These are phyloP conservation scores for Cercospora nicotianae DNA, from an alignment of 2,329 filamentous ascomycete genomes.

Conservation along the genomic window DNA sequence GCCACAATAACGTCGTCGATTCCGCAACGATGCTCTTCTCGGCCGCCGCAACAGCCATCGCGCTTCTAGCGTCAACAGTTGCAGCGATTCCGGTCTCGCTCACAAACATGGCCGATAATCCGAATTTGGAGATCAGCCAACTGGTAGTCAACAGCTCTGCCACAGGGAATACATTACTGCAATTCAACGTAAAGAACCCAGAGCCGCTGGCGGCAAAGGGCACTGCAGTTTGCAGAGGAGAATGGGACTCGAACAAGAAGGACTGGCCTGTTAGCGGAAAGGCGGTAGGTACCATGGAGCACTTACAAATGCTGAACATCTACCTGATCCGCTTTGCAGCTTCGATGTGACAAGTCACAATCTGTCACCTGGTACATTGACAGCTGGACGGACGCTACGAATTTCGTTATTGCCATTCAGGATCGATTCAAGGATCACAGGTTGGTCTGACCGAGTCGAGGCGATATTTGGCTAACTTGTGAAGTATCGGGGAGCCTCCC, in stretches of 20 bases:
- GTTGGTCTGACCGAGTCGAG: constrained; percentile 24
- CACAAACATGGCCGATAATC: constrained; percentile 18
- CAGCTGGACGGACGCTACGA: constrained; percentile 19
- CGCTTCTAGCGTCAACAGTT: constrained; percentile 3
- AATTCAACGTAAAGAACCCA: constrained; percentile 35
- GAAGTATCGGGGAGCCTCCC: constrained; percentile 35
- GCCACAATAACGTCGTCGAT: background rate
- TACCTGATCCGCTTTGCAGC: constrained; percentile 15
- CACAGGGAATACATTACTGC: constrained; percentile 29
- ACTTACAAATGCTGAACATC: background rate
- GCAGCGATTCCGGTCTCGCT: constrained; percentile 7
- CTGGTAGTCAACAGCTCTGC: constrained; percentile 23
- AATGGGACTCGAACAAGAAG: constrained; percentile 26
- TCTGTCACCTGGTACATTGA: constrained; percentile 33
- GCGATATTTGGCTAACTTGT: constrained; percentile 9
- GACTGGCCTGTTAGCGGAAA: constrained; percentile 26
- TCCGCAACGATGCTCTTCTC: constrained; percentile 11
- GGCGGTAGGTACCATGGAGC: background rate
- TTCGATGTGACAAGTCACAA: constrained; percentile 23
- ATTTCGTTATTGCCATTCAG: constrained; percentile 32
- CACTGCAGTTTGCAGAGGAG: constrained; percentile 28
- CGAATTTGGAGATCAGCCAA: constrained; percentile 27
- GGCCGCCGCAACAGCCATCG: background rate
- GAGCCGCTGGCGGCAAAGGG: constrained; percentile 31
- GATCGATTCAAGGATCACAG: constrained; percentile 33